Conservation (phyloP, 164 flowering plant species). For the Annona cherimola region DNA sequence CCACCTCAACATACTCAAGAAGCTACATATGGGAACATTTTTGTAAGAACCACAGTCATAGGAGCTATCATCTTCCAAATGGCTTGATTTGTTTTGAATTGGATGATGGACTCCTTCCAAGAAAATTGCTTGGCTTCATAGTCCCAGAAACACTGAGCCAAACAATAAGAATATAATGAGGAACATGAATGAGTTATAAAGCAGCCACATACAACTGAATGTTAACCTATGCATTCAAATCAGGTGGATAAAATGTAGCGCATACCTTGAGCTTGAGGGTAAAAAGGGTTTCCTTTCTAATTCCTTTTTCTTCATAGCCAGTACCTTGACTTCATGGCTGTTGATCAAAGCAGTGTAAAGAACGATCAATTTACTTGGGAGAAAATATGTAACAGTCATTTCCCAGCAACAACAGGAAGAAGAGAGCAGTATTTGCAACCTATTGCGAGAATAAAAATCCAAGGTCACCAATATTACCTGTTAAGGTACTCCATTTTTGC, state of each 20-base stretch:
- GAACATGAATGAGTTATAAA: neutral
- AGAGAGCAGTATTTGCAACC: neutral
- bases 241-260: neutral
- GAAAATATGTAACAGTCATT: neutral
- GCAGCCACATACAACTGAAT: conserved; percentile 2
- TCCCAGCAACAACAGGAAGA: neutral
- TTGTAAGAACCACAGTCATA: neutral
- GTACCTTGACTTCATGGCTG: conserved; percentile 64
- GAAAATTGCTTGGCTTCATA: conserved; percentile 23
- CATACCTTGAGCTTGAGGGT: conserved; percentile 30
- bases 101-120: conserved; percentile 31
- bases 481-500: conserved; percentile 61
- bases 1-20: neutral
- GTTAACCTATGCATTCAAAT: neutral
- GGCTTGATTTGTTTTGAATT: conserved; percentile 24
- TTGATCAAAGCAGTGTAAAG: conserved; percentile 7
- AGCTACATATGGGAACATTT: neutral
- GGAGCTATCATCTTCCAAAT: conserved; percentile 12
- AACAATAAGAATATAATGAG: neutral
- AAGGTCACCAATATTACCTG: conserved; percentile 36
- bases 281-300: conserved; percentile 25
- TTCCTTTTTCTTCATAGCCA: conserved; percentile 49
- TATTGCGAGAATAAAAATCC: neutral
- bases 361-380: neutral
- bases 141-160: conserved; percentile 24